phyloP scores from a whole-genome alignment of 257 asterid species.

The Capsicum pubescens region DNA sequence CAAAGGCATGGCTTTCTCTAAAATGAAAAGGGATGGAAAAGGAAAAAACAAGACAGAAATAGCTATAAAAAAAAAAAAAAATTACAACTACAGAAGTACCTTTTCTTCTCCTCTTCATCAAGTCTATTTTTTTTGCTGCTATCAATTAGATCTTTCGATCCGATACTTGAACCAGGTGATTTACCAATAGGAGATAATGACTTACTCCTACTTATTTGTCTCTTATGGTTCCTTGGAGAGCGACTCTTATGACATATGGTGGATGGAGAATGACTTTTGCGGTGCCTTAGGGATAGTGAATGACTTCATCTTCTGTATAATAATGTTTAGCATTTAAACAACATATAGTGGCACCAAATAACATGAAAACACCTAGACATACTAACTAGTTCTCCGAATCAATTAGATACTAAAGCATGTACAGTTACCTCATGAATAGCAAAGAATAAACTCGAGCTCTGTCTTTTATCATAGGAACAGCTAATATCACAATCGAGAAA shows the following conservation, averaged over 20 bases:
- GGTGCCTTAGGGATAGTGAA: constrained; percentile 67
- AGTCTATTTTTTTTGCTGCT: constrained; percentile 66
- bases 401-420: constrained; percentile 54
- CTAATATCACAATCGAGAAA: constrained; percentile 85
- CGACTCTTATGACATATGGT: constrained; percentile 76
- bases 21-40: too few relatives aligned
- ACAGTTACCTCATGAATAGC: constrained; percentile 95
- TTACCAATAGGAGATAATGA: constrained; percentile 54
- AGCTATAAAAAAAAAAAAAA: constrained; percentile 2
- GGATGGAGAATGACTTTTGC: constrained; percentile 74
- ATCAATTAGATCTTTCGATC: constrained; percentile 69
- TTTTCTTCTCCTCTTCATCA: constrained; percentile 84
- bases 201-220: constrained; percentile 65
- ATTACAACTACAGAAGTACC: constrained; percentile 53
- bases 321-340: constrained; percentile 53
- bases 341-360: constrained; percentile 36
- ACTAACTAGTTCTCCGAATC: constrained; percentile 50
- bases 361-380: constrained; percentile 43
- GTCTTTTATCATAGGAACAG: constrained; percentile 84
- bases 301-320: constrained; percentile 83
- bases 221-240: constrained; percentile 66
- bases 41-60: too few relatives aligned
- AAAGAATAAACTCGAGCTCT: constrained; percentile 89
- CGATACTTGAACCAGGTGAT: constrained; percentile 60
- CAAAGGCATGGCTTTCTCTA: too few relatives aligned